Percentiles rank a stretch among this genome's conserved stretches.
Conservation (phyloP, 2,329 filamentous ascomycete genomes). For the Mariannaea sp. region DNA sequence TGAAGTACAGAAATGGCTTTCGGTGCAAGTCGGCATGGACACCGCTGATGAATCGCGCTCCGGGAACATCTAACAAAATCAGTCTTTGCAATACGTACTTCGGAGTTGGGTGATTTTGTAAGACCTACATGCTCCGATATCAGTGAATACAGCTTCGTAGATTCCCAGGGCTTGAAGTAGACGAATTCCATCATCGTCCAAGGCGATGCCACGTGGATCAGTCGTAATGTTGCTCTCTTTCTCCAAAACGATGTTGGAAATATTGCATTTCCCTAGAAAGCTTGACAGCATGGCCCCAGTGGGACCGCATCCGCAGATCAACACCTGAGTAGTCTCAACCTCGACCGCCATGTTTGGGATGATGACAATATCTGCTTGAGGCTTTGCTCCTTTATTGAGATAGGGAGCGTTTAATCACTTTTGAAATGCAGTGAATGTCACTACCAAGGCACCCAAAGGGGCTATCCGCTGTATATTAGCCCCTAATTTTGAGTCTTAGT, state of each 20-base stretch:
- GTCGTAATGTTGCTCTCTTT: conserved; percentile 33
- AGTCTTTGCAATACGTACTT: not conserved
- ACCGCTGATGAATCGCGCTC: not conserved
- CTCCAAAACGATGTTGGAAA: conserved; percentile 35
- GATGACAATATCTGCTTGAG: too few relatives aligned
- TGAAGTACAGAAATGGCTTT: conserved; percentile 4
- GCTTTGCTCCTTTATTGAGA: too few relatives aligned
- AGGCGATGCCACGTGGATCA: conserved; percentile 39
- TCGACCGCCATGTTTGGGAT: too few relatives aligned
- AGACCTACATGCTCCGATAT: conserved; percentile 21
- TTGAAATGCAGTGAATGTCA: too few relatives aligned
- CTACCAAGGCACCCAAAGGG: too few relatives aligned
- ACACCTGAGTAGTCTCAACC: conserved; percentile 29
- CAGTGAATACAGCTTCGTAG: conserved; percentile 29
- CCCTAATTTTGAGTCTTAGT: too few relatives aligned
- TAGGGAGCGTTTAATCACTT: too few relatives aligned
- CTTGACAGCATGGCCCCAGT: conserved; percentile 36
- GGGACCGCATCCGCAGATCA: conserved; percentile 36
- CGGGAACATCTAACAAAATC: not conserved
- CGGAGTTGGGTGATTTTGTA: not conserved
- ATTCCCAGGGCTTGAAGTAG: conserved; percentile 31
- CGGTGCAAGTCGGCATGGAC: not conserved
- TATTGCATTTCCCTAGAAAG: conserved; percentile 14
- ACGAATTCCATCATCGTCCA: conserved; percentile 41
- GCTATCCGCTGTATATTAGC: too few relatives aligned